phyloP scores from a whole-genome alignment of 441 rosid species.

The Biscutella laevigata region DNA sequence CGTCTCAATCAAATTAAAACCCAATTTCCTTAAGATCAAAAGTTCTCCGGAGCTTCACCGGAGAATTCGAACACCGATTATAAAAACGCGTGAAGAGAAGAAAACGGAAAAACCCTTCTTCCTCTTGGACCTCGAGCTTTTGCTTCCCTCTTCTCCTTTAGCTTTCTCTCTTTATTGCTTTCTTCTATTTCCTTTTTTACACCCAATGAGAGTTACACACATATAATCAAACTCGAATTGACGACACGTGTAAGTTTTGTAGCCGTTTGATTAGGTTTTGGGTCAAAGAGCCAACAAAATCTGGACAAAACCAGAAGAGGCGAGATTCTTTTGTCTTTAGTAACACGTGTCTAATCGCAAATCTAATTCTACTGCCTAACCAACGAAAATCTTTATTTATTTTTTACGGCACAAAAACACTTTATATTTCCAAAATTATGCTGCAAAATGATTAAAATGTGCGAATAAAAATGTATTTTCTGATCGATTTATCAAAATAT shows the following conservation, averaged over 20 bases:
- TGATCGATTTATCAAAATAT: too few relatives aligned
- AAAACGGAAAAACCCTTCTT: slow-evolving; percentile 26
- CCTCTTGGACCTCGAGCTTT: slow-evolving; percentile 13
- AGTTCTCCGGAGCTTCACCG: slow-evolving; percentile 28
- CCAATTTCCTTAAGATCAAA: slow-evolving; percentile 19
- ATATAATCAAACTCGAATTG: not conserved
- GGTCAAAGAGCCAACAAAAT: slow-evolving; percentile 29
- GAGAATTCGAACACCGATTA: slow-evolving; percentile 6
- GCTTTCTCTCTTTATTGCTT: slow-evolving; percentile 1
- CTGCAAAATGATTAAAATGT: not conserved
- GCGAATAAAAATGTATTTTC: not conserved
- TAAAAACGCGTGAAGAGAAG: slow-evolving; percentile 17
- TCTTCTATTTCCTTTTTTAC: not conserved
- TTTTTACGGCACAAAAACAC: too few relatives aligned
- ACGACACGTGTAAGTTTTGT: slow-evolving; percentile 15
- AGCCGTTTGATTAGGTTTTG: slow-evolving; percentile 27
- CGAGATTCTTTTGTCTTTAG: slow-evolving; percentile 17
- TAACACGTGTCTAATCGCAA: too few relatives aligned
- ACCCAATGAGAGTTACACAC: slow-evolving; percentile 12
- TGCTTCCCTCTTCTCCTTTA: not conserved
- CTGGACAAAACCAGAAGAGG: slow-evolving; percentile 16
- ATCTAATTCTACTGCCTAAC: too few relatives aligned
- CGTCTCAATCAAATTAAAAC: slow-evolving; percentile 4
- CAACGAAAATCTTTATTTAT: too few relatives aligned
- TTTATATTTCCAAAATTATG: not conserved